Percentiles rank a stretch among this genome's conserved stretches.
phyloP scores from a whole-genome alignment of 306 rosid genomes.

The Morella rubra region DNA sequence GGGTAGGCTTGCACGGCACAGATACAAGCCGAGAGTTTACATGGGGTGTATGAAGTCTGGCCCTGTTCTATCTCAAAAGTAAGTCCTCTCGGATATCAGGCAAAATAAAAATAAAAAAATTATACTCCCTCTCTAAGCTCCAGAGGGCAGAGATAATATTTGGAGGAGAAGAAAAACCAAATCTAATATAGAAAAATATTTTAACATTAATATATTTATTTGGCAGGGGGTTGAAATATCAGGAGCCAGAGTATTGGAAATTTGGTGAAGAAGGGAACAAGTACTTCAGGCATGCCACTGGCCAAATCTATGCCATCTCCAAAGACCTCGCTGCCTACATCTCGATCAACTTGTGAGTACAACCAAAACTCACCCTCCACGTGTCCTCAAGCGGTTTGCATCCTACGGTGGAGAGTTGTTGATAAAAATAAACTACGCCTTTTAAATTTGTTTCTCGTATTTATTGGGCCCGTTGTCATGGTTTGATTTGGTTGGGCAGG shows the following conservation, averaged over 20 bases:
- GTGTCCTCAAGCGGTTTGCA: neutral
- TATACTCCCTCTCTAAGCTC: too few species aligned
- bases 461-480: neutral
- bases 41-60: constrained; percentile 99
- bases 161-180: too few species aligned
- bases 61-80: constrained; percentile 85
- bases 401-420: too few species aligned
- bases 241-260: constrained; percentile 88
- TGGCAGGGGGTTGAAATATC: constrained; percentile 77
- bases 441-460: too few species aligned
- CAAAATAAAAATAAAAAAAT: too few species aligned
- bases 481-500: constrained; percentile 30
- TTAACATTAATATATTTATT: too few species aligned
- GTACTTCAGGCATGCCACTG: constrained; percentile 95
- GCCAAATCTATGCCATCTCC: constrained; percentile 90
- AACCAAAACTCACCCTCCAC: neutral
- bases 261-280: constrained; percentile 94
- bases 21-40: constrained; percentile 68
- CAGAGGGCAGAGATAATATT: too few species aligned
- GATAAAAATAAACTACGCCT: too few species aligned
- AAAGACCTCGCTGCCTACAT: constrained; percentile 84
- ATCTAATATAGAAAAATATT: too few species aligned
- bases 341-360: constrained; percentile 56
- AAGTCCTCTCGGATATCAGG: constrained; percentile 1
- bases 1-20: constrained; percentile 54